Percentiles rank a stretch among this genome's conserved stretches.
These are phyloP conservation scores for Talaromyces piceae DNA, from an alignment of 2,329 filamentous ascomycete species.

Conservation along the genomic window DNA sequence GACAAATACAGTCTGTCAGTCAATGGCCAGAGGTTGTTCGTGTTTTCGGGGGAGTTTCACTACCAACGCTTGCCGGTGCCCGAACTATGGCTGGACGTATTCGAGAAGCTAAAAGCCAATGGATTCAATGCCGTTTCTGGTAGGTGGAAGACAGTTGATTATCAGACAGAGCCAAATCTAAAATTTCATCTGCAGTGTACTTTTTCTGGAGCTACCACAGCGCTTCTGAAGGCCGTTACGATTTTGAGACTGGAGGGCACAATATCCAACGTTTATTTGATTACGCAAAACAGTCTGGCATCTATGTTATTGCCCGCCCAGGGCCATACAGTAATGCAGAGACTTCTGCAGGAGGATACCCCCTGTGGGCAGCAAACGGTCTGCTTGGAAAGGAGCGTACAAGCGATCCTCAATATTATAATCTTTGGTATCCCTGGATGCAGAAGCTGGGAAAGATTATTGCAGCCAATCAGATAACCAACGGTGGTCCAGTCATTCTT, in stretches of 20 bases:
- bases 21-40: slow-evolving; percentile 43
- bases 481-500: slow-evolving; percentile 70
- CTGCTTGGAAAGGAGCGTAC: slow-evolving; percentile 39
- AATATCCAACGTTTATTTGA: slow-evolving; percentile 46
- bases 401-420: slow-evolving; percentile 37
- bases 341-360: slow-evolving; percentile 41
- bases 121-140: slow-evolving; percentile 45
- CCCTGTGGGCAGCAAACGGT: slow-evolving; percentile 42
- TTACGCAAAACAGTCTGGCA: slow-evolving; percentile 44
- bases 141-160: neutral
- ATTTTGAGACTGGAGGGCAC: slow-evolving; percentile 46
- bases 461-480: slow-evolving; percentile 62
- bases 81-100: slow-evolving; percentile 48
- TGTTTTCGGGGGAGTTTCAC: slow-evolving; percentile 48
- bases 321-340: slow-evolving; percentile 50
- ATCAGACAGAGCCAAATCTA: neutral
- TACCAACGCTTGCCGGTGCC: slow-evolving; percentile 48
- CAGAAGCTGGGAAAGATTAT: slow-evolving; percentile 41
- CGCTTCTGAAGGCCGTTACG: slow-evolving; percentile 38
- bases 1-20: slow-evolving; percentile 46
- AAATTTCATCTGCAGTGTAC: slow-evolving; percentile 14
- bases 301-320: slow-evolving; percentile 46
- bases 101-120: slow-evolving; percentile 48
- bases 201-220: slow-evolving; percentile 27
- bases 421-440: slow-evolving; percentile 44